Conservation (phyloP, 2,329 filamentous ascomycete genomes). For the Aspergillus ustus region DNA sequence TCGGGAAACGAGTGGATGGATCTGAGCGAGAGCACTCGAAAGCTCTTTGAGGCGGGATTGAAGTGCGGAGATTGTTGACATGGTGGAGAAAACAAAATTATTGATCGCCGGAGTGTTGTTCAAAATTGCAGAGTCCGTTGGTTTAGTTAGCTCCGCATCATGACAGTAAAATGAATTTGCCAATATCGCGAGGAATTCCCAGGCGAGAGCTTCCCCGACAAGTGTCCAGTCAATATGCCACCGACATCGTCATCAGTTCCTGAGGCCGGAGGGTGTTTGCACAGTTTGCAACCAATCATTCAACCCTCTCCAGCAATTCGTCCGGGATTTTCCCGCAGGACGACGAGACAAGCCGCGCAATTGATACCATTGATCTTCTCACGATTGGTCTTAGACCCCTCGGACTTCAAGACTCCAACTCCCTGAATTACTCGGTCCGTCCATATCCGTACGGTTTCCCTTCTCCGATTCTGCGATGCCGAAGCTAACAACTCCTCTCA, state of each 20-base stretch:
- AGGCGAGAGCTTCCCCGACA: constrained; percentile 9
- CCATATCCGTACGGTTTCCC: not conserved
- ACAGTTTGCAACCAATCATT: constrained; percentile 31
- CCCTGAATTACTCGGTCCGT: not conserved
- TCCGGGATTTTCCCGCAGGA: constrained; percentile 13
- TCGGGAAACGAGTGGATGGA: constrained; percentile 60
- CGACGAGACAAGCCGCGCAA: constrained; percentile 1
- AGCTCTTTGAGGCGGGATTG: constrained; percentile 56
- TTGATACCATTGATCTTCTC: not conserved
- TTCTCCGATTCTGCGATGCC: not conserved
- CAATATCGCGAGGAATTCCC: constrained; percentile 2
- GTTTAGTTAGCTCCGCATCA: not conserved
- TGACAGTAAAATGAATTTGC: not conserved
- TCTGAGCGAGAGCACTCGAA: constrained; percentile 58
- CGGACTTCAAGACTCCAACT: too few relatives aligned
- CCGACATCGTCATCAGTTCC: constrained; percentile 35
- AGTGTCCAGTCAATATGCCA: constrained; percentile 17
- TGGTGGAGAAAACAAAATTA: constrained; percentile 24
- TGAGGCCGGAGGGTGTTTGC: constrained; percentile 36
- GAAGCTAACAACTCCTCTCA: not conserved
- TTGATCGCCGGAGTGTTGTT: not conserved
- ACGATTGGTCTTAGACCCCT: not conserved
- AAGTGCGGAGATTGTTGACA: constrained; percentile 48
- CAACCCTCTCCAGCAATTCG: not conserved
- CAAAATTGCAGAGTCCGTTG: not conserved